These are phyloP conservation scores for Globisporangium sylvaticum DNA, from an alignment of 352 stramenopile genomes.

Conservation along the genomic window DNA sequence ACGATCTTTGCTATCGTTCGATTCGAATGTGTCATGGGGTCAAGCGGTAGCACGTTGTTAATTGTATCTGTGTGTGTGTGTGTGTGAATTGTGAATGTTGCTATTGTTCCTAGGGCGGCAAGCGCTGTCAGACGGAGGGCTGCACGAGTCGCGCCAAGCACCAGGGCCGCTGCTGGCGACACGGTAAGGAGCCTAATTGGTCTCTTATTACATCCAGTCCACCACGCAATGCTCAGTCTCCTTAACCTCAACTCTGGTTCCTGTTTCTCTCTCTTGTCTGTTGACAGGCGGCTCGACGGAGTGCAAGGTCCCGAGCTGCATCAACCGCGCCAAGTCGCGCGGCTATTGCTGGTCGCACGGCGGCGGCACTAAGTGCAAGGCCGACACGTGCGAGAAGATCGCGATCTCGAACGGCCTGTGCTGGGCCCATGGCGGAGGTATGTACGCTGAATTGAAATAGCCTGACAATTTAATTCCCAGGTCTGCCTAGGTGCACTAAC, in stretches of 20 bases:
- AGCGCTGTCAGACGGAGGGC: constrained; percentile 18
- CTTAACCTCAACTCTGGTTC: too few species aligned
- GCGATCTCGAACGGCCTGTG: constrained; percentile 31
- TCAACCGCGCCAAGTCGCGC: constrained; percentile 35
- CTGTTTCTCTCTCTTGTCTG: not conserved
- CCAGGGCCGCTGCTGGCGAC: constrained; percentile 16
- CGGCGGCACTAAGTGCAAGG: constrained; percentile 29
- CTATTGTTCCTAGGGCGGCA: constrained; percentile 16
- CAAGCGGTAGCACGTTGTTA: not conserved
- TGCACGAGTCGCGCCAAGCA: constrained; percentile 25
- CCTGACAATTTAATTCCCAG: not conserved
- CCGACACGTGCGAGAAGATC: constrained; percentile 24
- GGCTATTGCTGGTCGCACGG: constrained; percentile 35
- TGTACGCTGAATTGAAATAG: not conserved
- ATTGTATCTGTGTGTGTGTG: not conserved
- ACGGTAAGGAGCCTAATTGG: too few species aligned
- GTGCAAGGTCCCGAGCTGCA: constrained; percentile 23
- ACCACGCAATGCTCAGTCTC: too few species aligned
- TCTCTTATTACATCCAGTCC: too few species aligned
- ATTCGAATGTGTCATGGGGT: not conserved
- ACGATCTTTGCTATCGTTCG: not conserved
- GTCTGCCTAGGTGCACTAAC: not conserved
- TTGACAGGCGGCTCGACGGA: constrained; percentile 15
- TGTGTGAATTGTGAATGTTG: not conserved
- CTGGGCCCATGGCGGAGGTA: constrained; percentile 31